Conservation (phyloP, 257 asterid species). For the Nicotiana attenuata region DNA sequence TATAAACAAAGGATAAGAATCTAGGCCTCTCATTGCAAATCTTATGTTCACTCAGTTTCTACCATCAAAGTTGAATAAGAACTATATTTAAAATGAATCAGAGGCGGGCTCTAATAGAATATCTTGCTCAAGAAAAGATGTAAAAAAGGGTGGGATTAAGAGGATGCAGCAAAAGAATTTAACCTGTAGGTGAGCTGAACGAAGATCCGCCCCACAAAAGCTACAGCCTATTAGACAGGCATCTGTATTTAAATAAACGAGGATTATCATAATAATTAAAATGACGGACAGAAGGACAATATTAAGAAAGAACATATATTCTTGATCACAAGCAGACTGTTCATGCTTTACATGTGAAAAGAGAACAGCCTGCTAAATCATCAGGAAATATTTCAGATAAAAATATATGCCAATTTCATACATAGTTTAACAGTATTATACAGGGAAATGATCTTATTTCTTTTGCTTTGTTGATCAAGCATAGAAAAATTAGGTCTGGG, state of each 20-base stretch:
- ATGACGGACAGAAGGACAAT: background rate
- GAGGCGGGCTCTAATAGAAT: background rate
- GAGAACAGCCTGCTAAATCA: background rate
- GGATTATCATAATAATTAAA: background rate
- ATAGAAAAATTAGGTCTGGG: background rate
- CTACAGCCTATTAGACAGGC: slow-evolving; percentile 84
- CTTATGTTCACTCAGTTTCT: background rate
- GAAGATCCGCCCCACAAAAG: slow-evolving; percentile 91
- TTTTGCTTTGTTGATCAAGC: background rate
- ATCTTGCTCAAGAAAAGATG: background rate
- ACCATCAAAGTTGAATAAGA: background rate
- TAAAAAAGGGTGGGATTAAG: background rate
- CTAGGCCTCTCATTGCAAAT: slow-evolving; percentile 5
- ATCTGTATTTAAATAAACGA: slow-evolving; percentile 47
- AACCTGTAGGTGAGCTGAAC: slow-evolving; percentile 93
- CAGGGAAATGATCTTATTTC: background rate
- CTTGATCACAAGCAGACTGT: background rate
- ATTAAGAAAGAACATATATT: background rate
- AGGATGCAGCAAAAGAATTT: background rate
- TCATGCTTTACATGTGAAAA: background rate
- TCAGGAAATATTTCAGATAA: background rate
- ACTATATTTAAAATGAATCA: background rate
- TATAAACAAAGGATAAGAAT: background rate
- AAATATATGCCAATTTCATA: background rate
- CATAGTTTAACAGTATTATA: background rate